Conservation (phyloP, 164 flowering plant genomes). For the Liquidambar formosana region DNA sequence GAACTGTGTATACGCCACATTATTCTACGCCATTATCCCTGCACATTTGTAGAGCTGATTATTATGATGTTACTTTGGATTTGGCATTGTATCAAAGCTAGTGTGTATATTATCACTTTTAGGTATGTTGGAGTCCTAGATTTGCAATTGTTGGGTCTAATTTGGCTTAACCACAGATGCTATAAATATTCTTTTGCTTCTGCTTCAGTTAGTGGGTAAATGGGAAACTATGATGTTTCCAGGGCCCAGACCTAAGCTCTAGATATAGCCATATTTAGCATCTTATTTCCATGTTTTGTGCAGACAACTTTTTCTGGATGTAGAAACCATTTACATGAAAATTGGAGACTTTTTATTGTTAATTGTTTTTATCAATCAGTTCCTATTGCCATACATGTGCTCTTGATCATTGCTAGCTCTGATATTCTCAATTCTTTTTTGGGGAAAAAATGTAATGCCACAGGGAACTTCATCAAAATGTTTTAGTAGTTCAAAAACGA, state of each 20-base stretch:
- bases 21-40: no score
- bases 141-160: background rate
- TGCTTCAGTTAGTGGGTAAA: background rate
- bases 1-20: no score
- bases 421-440: background rate
- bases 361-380: background rate
- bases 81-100: background rate
- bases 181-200: background rate
- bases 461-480: constrained; percentile 75
- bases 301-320: background rate
- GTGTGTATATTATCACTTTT: no score
- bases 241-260: background rate
- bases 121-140: no score
- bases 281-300: background rate
- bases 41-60: background rate
- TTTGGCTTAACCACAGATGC: background rate
- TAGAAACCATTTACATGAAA: background rate
- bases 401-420: background rate
- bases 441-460: background rate
- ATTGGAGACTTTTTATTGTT: no score
- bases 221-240: background rate
- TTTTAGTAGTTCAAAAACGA: constrained; percentile 78
- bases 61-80: background rate
- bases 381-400: background rate
- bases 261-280: background rate